Conservation (phyloP, 2,329 filamentous ascomycete genomes). For the Calycina marina region DNA sequence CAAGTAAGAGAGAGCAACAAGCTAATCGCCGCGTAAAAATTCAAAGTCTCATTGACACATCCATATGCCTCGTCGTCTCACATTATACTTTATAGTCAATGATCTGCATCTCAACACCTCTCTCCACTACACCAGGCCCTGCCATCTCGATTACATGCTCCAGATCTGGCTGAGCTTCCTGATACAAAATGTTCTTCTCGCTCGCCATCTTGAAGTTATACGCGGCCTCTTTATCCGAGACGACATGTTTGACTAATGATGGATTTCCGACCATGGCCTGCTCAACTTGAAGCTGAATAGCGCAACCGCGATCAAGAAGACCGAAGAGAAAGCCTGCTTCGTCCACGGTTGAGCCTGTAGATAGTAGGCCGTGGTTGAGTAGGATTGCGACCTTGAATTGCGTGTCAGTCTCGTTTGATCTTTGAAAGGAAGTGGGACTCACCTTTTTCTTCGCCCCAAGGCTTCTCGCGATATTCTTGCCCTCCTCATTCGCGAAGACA, state of each 20-base stretch:
- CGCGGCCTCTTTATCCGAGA: constrained; percentile 39
- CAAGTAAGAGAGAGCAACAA: too few species aligned
- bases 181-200: constrained; percentile 30
- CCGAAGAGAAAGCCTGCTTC: constrained; percentile 60
- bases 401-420: not conserved
- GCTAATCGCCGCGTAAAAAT: too few species aligned
- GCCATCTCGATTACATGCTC: constrained; percentile 31
- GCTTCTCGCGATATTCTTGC: constrained; percentile 44
- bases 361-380: constrained; percentile 58
- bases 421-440: not conserved
- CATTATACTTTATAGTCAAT: constrained; percentile 16
- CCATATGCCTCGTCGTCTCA: too few species aligned
- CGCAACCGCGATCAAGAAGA: constrained; percentile 52
- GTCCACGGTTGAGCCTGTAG: constrained; percentile 57
- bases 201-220: constrained; percentile 37
- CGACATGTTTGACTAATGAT: constrained; percentile 34
- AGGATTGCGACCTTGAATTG: constrained; percentile 39
- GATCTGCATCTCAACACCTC: constrained; percentile 17
- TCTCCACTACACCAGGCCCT: constrained; percentile 19
- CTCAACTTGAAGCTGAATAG: constrained; percentile 53
- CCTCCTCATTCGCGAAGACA: constrained; percentile 48
- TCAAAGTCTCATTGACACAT: too few species aligned
- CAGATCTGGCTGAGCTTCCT: constrained; percentile 32
- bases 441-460: constrained; percentile 39
- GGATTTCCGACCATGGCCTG: constrained; percentile 40